Evolutionary conservation across 169 alveolate genomes (phyloP).

Genomic region (Amoebophrya sp.): DNA sequence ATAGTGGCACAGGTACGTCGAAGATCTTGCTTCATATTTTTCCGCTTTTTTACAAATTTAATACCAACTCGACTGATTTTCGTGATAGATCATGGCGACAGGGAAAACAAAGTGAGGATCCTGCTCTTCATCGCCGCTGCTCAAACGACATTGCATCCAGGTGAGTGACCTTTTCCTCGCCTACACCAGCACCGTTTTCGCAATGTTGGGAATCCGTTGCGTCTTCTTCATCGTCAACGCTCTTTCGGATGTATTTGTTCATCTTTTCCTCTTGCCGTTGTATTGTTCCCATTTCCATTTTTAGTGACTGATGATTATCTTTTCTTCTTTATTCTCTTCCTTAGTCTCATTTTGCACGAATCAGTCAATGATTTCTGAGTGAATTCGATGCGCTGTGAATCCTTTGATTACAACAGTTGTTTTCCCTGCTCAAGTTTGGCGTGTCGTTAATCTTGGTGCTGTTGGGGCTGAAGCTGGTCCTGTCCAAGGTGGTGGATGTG

Average conservation of each 20-base stretch:
- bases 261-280: not conserved
- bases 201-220: not conserved
- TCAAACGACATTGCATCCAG: too few relatives aligned
- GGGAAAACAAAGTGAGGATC: too few relatives aligned
- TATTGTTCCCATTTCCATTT: not conserved
- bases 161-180: not conserved
- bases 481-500: not conserved
- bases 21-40: too few relatives aligned
- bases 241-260: not conserved
- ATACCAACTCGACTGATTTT: too few relatives aligned
- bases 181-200: not conserved
- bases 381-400: not conserved
- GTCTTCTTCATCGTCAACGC: not conserved
- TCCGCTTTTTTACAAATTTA: not conserved
- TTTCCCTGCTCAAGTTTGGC: not conserved
- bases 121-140: too few relatives aligned
- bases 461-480: not conserved
- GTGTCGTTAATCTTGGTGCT: not conserved
- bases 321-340: not conserved
- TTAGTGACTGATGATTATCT: not conserved
- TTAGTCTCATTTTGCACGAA: not conserved
- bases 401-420: not conserved
- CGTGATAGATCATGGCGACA: too few relatives aligned
- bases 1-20: not conserved
- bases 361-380: too few relatives aligned